Evolutionary conservation across 2,329 filamentous ascomycete genomes (phyloP).

Genomic region (Fusarium tjaetaba): DNA sequence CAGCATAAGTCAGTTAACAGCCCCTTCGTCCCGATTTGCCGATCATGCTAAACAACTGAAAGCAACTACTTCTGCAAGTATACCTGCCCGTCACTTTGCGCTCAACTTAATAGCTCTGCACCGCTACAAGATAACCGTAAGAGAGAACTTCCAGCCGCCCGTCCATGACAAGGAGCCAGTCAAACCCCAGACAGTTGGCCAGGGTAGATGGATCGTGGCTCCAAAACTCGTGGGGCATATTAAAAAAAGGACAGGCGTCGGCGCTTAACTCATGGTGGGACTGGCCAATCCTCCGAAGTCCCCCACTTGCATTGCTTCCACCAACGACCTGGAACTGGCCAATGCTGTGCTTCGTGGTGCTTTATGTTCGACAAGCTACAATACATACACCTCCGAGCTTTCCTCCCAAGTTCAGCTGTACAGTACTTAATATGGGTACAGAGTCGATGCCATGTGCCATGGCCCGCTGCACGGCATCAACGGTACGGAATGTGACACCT

Average conservation of each 20-base stretch:
- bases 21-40: background rate
- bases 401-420: slow-evolving; percentile 7
- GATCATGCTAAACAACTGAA: background rate
- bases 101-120: slow-evolving; percentile 18
- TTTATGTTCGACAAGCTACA: slow-evolving; percentile 6
- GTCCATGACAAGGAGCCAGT: slow-evolving; percentile 29
- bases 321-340: slow-evolving; percentile 50
- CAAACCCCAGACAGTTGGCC: slow-evolving; percentile 22
- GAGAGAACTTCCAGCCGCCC: slow-evolving; percentile 34
- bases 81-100: slow-evolving; percentile 29
- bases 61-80: slow-evolving; percentile 9
- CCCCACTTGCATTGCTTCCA: slow-evolving; percentile 51
- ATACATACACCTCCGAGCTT: background rate
- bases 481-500: slow-evolving; percentile 40
- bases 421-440: background rate
- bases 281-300: slow-evolving; percentile 33
- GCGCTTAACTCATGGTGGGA: slow-evolving; percentile 63
- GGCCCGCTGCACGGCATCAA: slow-evolving; percentile 33
- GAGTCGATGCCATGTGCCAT: slow-evolving; percentile 32
- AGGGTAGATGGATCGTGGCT: slow-evolving; percentile 40
- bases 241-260: slow-evolving; percentile 61
- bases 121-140: slow-evolving; percentile 17
- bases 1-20: background rate
- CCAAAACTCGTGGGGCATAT: slow-evolving; percentile 56
- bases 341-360: slow-evolving; percentile 18